Evolutionary conservation across 2,329 filamentous ascomycete species (phyloP).

Genomic region (Ascochyta clinopodiicola): DNA sequence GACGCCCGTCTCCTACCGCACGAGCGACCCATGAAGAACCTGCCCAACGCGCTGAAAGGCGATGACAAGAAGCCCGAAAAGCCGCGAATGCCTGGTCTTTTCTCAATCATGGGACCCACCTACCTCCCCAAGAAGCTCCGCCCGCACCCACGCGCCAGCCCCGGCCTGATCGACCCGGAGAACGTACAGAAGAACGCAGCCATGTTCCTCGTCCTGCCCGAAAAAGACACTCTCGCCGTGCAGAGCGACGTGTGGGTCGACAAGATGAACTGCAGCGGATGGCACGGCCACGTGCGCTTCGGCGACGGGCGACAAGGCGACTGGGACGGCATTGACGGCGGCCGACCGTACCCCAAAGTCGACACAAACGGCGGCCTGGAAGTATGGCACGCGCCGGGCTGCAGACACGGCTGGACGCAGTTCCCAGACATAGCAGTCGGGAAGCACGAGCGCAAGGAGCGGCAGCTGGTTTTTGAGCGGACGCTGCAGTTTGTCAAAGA

Average conservation of each 20-base stretch:
- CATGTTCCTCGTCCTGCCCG: slow-evolving; percentile 51
- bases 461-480: slow-evolving; percentile 45
- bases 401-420: slow-evolving; percentile 53
- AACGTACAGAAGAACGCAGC: slow-evolving; percentile 49
- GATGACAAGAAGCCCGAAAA: slow-evolving; percentile 39
- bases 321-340: slow-evolving; percentile 37
- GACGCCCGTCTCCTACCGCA: slow-evolving; percentile 51
- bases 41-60: slow-evolving; percentile 45
- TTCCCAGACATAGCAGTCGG: slow-evolving; percentile 49
- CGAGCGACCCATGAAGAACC: slow-evolving; percentile 46
- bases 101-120: slow-evolving; percentile 50
- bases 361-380: slow-evolving; percentile 46
- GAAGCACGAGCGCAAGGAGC: slow-evolving; percentile 48
- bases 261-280: slow-evolving; percentile 44
- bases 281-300: slow-evolving; percentile 44
- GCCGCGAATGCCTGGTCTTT: slow-evolving; percentile 43
- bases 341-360: slow-evolving; percentile 22
- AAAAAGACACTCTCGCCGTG: slow-evolving; percentile 50
- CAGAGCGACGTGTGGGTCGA: slow-evolving; percentile 54
- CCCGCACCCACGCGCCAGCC: slow-evolving; percentile 50
- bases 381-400: slow-evolving; percentile 45
- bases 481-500: slow-evolving; percentile 48
- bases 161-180: slow-evolving; percentile 45
- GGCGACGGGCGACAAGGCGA: slow-evolving; percentile 43
- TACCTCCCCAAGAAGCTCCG: slow-evolving; percentile 50